phyloP scores from a whole-genome alignment of 2,329 filamentous ascomycete genomes.

The Aureobasidium sp. region DNA sequence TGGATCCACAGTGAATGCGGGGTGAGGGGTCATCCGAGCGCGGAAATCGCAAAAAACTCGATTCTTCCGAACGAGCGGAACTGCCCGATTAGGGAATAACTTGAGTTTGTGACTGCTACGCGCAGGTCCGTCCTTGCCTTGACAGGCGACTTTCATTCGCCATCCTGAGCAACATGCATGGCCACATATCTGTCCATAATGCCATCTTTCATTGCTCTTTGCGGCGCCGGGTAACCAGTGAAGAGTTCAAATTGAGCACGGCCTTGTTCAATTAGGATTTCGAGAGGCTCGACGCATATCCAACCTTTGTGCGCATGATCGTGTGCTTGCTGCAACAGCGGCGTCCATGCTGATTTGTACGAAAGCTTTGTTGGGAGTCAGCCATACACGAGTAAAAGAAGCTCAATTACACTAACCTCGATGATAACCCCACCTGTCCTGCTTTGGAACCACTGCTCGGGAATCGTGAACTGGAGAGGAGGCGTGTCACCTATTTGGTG shows the following conservation, averaged over 20 bases:
- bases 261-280: constrained; percentile 68
- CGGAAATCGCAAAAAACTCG: too few relatives aligned
- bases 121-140: too few relatives aligned
- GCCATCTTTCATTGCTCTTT: constrained; percentile 56
- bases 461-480: constrained; percentile 61
- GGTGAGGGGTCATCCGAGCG: not conserved
- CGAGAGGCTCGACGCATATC: constrained; percentile 68
- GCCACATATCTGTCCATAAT: constrained; percentile 40
- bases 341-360: constrained; percentile 65
- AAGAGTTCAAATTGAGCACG: constrained; percentile 78
- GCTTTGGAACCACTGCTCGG: constrained; percentile 60
- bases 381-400: not conserved
- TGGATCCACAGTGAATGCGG: not conserved
- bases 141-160: too few relatives aligned
- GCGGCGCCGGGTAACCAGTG: constrained; percentile 62
- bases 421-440: constrained; percentile 67
- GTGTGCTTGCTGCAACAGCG: constrained; percentile 59
- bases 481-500: constrained; percentile 55
- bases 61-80: too few relatives aligned
- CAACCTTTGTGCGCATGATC: constrained; percentile 53
- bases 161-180: constrained; percentile 6
- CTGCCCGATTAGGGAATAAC: too few relatives aligned
- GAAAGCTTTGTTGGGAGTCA: constrained; percentile 31
- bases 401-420: constrained; percentile 40
- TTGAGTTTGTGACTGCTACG: too few relatives aligned